Base-by-base conservation (phyloP, 2,329 filamentous ascomycete species). In the Phialocephala subalpina region DNA sequence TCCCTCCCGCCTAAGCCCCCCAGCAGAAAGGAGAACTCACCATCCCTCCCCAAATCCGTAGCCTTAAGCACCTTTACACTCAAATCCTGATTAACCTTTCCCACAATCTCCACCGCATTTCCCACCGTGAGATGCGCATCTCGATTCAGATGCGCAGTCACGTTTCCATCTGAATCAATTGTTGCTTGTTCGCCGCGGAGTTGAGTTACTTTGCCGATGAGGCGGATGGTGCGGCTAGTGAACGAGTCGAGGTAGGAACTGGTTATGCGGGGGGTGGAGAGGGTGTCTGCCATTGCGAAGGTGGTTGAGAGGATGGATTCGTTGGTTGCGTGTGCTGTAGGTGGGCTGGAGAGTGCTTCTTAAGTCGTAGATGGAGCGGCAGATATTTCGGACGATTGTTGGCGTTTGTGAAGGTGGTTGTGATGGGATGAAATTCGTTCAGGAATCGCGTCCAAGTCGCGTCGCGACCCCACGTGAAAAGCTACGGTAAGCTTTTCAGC, bases 131-230 rank as follows among this genome's bases (percentile, higher is more conserved):
- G 86, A 73, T 93, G 91, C 1, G 87, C 82, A 66, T 94, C 91
- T 59, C 90, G 84, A 76, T 92, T 94, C 70, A 98, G 78, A 20
- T 91, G 81, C 1, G 93, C 83, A 0, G 89, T 92, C 29, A 97
- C 87, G 25, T 88, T 86, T 0, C 95, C 95, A 29, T 89, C 90
- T 6, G 93, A 90, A 64, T 97, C 93, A 35, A 98, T 86, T 6
- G 89, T 88, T 0, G 94, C 95, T 59, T 87, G 86, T 60, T 96
- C 92, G 71, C 94, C 94, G 60, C 90, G 90, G 27, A 98, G 84
- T 74, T 96, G 90, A 3, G 87, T 86, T 56, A 98, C 94, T 74
- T 91, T 94, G 74, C 96, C 96, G 5, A 97, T 85, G 63, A 98
- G 84, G 73, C 94, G 94, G 69, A 98, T 92, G 68, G 92, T 92